Conservation (phyloP, 108 stramenopile species). For the Mediolabrus comicus region DNA sequence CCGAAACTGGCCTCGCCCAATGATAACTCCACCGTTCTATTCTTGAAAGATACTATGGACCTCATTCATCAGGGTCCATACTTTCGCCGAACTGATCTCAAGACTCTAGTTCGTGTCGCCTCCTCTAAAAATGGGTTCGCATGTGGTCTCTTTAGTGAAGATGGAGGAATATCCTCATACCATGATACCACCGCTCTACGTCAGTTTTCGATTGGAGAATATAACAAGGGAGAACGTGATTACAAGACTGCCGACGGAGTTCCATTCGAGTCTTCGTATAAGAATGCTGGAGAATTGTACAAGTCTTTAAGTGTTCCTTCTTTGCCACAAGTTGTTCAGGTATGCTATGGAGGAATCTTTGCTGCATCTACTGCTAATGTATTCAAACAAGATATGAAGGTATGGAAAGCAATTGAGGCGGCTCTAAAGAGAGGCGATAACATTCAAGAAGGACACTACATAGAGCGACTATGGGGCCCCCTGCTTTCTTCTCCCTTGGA, state of each 20-base stretch:
- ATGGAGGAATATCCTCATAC: constrained; percentile 22
- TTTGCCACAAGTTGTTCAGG: constrained; percentile 8
- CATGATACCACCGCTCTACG: constrained; percentile 7
- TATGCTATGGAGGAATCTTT: constrained; percentile 43
- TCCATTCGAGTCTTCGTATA: constrained; percentile 30
- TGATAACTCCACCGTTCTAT: constrained; percentile 31
- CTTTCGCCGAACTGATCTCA: constrained; percentile 11
- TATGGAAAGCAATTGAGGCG: constrained; percentile 20
- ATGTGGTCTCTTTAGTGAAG: constrained; percentile 12
- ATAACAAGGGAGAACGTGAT: constrained; percentile 1
- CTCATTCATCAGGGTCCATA: constrained; percentile 18
- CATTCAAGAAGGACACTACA: no score
- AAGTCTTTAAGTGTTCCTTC: constrained; percentile 9
- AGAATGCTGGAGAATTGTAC: constrained; percentile 35
- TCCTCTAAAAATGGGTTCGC: constrained; percentile 13
- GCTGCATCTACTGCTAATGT: constrained; percentile 10
- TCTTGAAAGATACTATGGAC: constrained; percentile 26
- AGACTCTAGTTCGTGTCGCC: constrained; percentile 2
- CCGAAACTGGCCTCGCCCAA: constrained; percentile 6
- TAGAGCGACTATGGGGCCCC: no score
- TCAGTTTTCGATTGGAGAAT: constrained; percentile 5
- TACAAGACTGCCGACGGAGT: constrained; percentile 7
- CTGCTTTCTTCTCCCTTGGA: no score
- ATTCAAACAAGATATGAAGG: not conserved
- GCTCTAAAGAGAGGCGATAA: no score